Percentiles rank a stretch among this genome's conserved stretches.
phyloP scores from a whole-genome alignment of 371 early-diverging fungal genomes.

The Choanephora cucurbitarum region DNA sequence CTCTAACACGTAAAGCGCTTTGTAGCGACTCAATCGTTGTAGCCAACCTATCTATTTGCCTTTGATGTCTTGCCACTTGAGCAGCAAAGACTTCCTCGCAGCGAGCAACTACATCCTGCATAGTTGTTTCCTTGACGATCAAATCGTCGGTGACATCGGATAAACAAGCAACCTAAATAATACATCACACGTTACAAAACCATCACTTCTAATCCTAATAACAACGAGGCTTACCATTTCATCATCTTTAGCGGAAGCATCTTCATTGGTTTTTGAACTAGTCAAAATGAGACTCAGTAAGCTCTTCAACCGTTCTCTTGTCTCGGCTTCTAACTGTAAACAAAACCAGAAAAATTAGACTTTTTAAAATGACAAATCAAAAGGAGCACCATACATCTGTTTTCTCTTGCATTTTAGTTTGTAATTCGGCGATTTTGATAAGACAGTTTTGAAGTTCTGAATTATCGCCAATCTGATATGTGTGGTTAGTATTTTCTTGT shows the following conservation, averaged over 20 bases:
- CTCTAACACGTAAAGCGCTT: conserved; percentile 12
- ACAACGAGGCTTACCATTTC: background rate
- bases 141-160: conserved; percentile 12
- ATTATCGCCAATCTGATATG: conserved; percentile 66
- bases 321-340: conserved; percentile 38
- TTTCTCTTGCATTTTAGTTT: conserved; percentile 72
- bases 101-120: conserved; percentile 38
- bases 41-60: conserved; percentile 13
- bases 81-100: conserved; percentile 36
- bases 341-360: conserved; percentile 3
- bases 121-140: conserved; percentile 20
- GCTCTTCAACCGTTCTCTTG: conserved; percentile 34
- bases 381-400: conserved; percentile 32
- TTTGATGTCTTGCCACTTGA: conserved; percentile 19
- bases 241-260: background rate
- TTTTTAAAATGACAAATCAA: background rate
- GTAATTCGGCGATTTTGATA: conserved; percentile 76
- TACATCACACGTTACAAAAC: conserved; percentile 1
- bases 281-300: conserved; percentile 39
- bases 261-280: conserved; percentile 30
- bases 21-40: conserved; percentile 3
- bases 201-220: background rate
- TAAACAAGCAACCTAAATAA: conserved; percentile 5
- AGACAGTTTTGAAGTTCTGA: conserved; percentile 84
- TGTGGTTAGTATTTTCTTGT: conserved; percentile 2